Base-by-base conservation (phyloP, 768 basidiomycete species). In the Mycena galopus region DNA sequence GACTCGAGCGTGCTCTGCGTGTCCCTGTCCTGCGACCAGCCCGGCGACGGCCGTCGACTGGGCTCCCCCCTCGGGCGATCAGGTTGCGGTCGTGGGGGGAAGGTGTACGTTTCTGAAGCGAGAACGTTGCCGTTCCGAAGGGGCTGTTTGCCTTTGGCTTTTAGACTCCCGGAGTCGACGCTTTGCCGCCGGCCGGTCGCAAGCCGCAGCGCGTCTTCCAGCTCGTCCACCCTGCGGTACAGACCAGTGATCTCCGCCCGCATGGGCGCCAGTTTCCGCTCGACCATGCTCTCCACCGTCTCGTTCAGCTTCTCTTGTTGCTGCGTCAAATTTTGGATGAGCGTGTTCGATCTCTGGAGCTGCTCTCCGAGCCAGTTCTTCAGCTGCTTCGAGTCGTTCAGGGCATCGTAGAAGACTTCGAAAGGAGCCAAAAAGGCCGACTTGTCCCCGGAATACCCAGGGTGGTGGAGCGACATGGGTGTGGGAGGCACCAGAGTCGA, bases 401-500 rank as follows among this genome's bases (percentile, higher is more conserved):
- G 88, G 4, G 94, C 92, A 70, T 96, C 94, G 78, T 95, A 96
- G 81, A 96, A 96, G 62, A 87, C 81, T 77, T 93, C 93, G 75
- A 96, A 96, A 3, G 94, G 94, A 0, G 92, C 90, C 58, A 96
- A 82, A 80, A 96, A 96, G 23, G 94, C 91, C 1, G 89, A 84
- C 79, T 92, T 94, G 77, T 92, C 92, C 27, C 88, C 88, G 12
- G 88, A 77, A 77, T 89, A 91, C 16, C 86, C 87, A 1, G 90
- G 88, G 47, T 88, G 89, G 19, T 91, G 90, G 23, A 93, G 84
- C 14, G 88, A 84, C n/a, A 88, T 88, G 4, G 93, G 92, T 1
- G 93, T 93, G 4, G 90, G 90, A 2, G 93, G 93, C 2, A 92
- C 90, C 14, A 91, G 82, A 6, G 87, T 85, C 17, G 86, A 86